Evolutionary conservation across 768 basidiomycete genomes (phyloP).

Genomic region (Suillus lakei): DNA sequence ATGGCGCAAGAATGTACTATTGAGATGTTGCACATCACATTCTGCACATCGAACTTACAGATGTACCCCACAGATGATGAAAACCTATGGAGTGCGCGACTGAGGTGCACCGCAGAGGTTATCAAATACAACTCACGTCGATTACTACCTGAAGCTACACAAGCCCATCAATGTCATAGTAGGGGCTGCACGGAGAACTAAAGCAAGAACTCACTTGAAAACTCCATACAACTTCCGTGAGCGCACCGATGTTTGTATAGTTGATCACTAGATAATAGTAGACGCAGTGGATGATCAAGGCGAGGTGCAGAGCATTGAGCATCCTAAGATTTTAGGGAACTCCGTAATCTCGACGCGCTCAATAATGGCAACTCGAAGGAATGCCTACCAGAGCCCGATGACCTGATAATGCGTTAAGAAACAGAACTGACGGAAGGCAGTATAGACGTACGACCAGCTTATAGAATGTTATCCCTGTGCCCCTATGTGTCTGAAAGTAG

Average conservation of each 20-base stretch:
- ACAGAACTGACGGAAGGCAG: no score
- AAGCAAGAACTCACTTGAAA: constrained; percentile 1
- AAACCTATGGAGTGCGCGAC: not conserved
- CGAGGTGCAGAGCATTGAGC: constrained; percentile 41
- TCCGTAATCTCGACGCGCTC: not conserved
- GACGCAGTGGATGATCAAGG: constrained; percentile 38
- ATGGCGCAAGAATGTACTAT: not conserved
- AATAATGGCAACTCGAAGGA: not conserved
- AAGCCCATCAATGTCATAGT: not conserved
- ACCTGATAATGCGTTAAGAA: not conserved
- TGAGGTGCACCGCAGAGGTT: not conserved
- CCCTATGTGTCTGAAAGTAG: not conserved
- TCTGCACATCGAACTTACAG: not conserved
- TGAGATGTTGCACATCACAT: not conserved
- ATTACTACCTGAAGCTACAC: not conserved
- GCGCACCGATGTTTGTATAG: constrained; percentile 33
- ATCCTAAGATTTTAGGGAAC: constrained; percentile 28
- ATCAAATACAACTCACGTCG: not conserved
- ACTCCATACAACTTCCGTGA: constrained; percentile 36
- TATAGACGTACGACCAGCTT: not conserved
- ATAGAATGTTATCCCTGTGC: not conserved
- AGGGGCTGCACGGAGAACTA: no score
- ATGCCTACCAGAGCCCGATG: constrained; percentile 13
- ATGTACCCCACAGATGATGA: not conserved
- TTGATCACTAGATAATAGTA: constrained; percentile 44